Evolutionary conservation across 208 protist species (phyloP).

Genomic region (Wallacemonas sp.): DNA sequence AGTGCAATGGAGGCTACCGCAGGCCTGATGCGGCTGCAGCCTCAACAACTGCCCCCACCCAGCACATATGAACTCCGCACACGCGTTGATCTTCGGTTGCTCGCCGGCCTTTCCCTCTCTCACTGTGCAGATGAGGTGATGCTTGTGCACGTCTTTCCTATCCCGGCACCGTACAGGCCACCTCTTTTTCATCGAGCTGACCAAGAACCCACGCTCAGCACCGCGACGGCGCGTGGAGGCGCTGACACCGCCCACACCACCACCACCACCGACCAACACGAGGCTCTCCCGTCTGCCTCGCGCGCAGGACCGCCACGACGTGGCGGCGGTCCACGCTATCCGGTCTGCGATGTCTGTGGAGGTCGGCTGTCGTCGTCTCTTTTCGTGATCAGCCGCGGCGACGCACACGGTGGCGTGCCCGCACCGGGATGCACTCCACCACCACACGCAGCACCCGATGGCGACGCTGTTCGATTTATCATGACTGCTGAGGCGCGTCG

Average conservation of each 20-base stretch:
- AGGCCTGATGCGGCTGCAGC: too few relatives aligned
- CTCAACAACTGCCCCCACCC: conserved; percentile 1
- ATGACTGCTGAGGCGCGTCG: conserved; percentile 45
- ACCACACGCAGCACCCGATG: not conserved
- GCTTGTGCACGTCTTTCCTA: conserved; percentile 63
- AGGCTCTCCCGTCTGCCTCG: not conserved
- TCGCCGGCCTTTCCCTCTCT: conserved; percentile 60
- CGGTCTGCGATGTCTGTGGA: conserved; percentile 25
- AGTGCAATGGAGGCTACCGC: too few relatives aligned
- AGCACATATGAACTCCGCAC: conserved; percentile 37
- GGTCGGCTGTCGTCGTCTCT: conserved; percentile 21
- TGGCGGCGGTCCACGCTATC: not conserved
- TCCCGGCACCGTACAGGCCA: conserved; percentile 42
- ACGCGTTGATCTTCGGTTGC: conserved; percentile 64
- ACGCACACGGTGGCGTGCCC: too few relatives aligned
- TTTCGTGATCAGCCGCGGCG: not conserved
- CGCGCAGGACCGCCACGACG: not conserved
- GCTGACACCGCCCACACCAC: too few relatives aligned
- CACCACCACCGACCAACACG: too few relatives aligned
- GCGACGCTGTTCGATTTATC: not conserved
- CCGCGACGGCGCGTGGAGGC: too few relatives aligned
- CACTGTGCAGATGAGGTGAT: conserved; percentile 65
- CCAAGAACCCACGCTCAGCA: not conserved
- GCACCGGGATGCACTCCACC: too few relatives aligned
- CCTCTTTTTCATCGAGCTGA: conserved; percentile 16